A percentile compares a stretch with the other conserved stretches of the same genome.
These are phyloP conservation scores for Globisporangium cylindrosporum DNA, from an alignment of 352 stramenopile species.

Conservation along the genomic window DNA sequence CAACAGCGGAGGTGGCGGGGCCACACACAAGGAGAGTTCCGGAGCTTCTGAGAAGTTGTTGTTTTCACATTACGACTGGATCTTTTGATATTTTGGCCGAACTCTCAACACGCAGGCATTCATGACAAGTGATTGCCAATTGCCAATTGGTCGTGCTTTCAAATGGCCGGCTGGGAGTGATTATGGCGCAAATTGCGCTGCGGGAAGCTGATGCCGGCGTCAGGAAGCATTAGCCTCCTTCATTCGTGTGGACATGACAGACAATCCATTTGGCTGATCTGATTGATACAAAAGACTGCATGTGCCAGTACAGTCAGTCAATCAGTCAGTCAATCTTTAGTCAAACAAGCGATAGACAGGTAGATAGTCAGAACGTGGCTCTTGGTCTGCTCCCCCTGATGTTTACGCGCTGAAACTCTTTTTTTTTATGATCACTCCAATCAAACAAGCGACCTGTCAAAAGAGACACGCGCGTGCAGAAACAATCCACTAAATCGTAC, in stretches of 20 bases:
- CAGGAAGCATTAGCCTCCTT: neutral
- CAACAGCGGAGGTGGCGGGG: neutral
- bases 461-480: neutral
- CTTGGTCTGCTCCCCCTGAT: neutral
- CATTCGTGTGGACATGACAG: neutral
- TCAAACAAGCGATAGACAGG: neutral
- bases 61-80: neutral
- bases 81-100: neutral
- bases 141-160: neutral
- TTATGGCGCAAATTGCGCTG: neutral
- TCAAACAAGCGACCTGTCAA: neutral
- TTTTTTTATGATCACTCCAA: neutral
- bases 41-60: neutral
- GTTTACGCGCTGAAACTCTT: neutral
- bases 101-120: neutral
- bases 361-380: neutral
- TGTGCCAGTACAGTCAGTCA: neutral
- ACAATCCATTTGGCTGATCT: neutral
- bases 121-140: neutral
- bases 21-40: neutral
- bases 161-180: neutral
- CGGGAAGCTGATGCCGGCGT: neutral
- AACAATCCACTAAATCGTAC: neutral
- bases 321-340: neutral
- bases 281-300: neutral